Percentiles rank a stretch among this genome's conserved stretches.
phyloP scores from a whole-genome alignment of 345 rosid genomes.

The Theobroma cacao region DNA sequence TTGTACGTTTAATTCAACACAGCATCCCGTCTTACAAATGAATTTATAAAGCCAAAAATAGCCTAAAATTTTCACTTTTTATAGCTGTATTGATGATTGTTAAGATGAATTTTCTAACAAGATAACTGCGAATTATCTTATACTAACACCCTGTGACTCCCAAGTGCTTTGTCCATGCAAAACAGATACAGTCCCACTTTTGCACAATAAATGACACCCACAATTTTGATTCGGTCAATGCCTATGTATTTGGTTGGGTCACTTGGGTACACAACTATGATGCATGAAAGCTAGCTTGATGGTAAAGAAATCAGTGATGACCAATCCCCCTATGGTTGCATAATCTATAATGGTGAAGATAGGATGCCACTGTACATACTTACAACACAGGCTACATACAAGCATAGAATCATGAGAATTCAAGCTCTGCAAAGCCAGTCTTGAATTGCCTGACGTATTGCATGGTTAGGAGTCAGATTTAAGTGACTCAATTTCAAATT shows the following conservation, averaged over 20 bases:
- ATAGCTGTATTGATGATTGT: neutral
- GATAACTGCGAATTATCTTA: neutral
- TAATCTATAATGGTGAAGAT: neutral
- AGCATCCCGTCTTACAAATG: neutral
- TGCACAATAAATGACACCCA: neutral
- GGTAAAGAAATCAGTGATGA: neutral
- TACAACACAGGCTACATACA: neutral
- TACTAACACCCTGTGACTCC: neutral
- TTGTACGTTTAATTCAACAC: neutral
- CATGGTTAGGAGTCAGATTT: constrained; percentile 65
- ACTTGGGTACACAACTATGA: neutral
- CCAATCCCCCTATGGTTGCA: neutral
- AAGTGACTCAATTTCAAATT: constrained; percentile 51
- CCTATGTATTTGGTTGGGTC: neutral
- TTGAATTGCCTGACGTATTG: constrained; percentile 59
- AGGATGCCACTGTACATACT: neutral
- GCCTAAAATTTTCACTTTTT: neutral
- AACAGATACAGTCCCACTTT: neutral
- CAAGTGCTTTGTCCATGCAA: neutral
- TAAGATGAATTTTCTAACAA: neutral
- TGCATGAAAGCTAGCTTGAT: neutral
- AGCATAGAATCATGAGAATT: constrained; percentile 2
- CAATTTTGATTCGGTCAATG: neutral
- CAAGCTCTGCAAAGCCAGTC: constrained; percentile 72
- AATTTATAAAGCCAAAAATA: neutral